Evolutionary conservation across 208 protist species (phyloP).

Genomic region (Trypanosoma scelopori): DNA sequence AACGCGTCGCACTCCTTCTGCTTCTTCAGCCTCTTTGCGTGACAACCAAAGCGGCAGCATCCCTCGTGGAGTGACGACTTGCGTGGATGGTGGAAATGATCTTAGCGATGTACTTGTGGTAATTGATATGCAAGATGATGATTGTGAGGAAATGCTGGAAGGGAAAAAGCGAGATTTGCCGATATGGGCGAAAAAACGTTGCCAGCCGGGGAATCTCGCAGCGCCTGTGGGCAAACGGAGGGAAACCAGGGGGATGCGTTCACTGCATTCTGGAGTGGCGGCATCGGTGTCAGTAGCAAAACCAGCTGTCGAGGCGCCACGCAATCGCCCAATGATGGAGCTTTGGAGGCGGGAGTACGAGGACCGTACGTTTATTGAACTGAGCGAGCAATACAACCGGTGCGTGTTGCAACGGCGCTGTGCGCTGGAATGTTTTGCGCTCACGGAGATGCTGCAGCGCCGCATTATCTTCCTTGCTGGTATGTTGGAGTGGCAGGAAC

Average conservation of each 20-base stretch:
- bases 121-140: slow-evolving; percentile 7
- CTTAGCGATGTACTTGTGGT: slow-evolving; percentile 7
- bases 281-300: no score
- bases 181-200: no score
- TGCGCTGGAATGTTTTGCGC: not conserved
- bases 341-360: slow-evolving; percentile 9
- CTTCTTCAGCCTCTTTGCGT: no score
- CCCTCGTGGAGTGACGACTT: not conserved
- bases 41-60: no score
- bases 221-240: no score
- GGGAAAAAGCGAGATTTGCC: not conserved
- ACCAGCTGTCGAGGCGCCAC: not conserved
- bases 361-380: slow-evolving; percentile 22
- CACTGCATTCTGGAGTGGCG: not conserved
- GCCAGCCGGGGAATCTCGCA: no score
- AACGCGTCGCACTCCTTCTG: no score
- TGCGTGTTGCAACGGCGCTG: not conserved
- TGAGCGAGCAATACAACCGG: slow-evolving; percentile 8
- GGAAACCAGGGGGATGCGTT: not conserved
- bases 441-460: slow-evolving; percentile 11
- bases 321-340: not conserved
- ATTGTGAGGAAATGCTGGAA: not conserved
- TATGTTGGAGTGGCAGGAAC: slow-evolving; percentile 16
- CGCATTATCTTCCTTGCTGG: slow-evolving; percentile 20
- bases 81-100: not conserved